These are phyloP conservation scores for Trichophyton schoenleinii DNA, from an alignment of 2,329 filamentous ascomycete genomes.

Conservation along the genomic window DNA sequence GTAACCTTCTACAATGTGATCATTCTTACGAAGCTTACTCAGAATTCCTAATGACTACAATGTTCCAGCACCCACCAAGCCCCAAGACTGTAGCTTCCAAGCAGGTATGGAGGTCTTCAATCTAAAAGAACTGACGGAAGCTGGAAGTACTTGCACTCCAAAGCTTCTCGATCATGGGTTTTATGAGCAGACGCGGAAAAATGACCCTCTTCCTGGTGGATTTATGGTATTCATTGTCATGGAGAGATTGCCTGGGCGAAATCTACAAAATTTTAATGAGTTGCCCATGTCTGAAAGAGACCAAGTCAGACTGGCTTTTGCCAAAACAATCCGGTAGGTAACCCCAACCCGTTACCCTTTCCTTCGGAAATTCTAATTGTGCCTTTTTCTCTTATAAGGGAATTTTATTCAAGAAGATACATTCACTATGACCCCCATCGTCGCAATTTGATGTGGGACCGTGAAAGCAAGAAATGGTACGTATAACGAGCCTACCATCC, in stretches of 20 bases:
- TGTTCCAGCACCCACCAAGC: not conserved
- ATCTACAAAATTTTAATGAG: slow-evolving; percentile 10
- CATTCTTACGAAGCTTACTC: not conserved
- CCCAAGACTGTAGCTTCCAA: not conserved
- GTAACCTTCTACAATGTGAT: not conserved
- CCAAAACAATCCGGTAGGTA: slow-evolving; percentile 10
- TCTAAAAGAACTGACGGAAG: not conserved
- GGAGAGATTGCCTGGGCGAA: slow-evolving; percentile 12
- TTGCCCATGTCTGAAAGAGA: slow-evolving; percentile 12
- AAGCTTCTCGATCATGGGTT: not conserved
- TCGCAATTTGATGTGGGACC: slow-evolving; percentile 13
- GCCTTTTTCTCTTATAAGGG: slow-evolving; percentile 4
- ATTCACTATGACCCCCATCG: slow-evolving; percentile 18
- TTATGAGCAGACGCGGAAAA: slow-evolving; percentile 4
- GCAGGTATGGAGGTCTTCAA: not conserved
- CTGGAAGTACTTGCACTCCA: not conserved
- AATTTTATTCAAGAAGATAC: slow-evolving; percentile 11
- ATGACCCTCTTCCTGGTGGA: slow-evolving; percentile 8
- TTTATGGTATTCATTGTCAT: slow-evolving; percentile 9
- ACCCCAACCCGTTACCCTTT: not conserved
- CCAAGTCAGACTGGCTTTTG: slow-evolving; percentile 12
- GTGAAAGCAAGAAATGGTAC: slow-evolving; percentile 13
- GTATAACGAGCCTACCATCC: not conserved
- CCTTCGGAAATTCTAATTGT: too few species aligned
- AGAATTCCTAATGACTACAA: slow-evolving; percentile 4